Base-by-base conservation (phyloP, 2,329 filamentous ascomycete species). In the Didymosphaeria variabile region DNA sequence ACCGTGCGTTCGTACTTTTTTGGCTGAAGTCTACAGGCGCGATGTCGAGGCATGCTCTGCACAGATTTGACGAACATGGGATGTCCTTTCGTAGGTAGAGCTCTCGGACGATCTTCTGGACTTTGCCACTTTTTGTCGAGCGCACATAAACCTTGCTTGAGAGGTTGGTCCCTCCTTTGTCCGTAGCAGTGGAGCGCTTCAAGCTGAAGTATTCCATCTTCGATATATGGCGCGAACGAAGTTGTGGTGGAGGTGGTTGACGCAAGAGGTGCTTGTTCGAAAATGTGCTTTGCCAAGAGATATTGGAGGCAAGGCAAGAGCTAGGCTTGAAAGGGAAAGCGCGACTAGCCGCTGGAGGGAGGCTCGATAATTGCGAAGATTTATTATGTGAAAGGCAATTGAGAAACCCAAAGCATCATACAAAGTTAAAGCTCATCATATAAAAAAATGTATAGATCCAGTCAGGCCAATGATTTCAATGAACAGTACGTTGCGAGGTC, bases 21-120 rank as follows among this genome's bases (percentile, higher is more conserved):
- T 92, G 90, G 69, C 88, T 87, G 31, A 94, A 93, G 82, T 95
- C 92, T 66, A 87, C 85, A 1, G 93, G 94, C 1, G 93, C 92
- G 66, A 83, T 87, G 50, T 88, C 84, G 47, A 91, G 84, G 78
- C 95, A 99, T 72, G 80, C 81, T 63, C 86, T 86, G 83, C 95
- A 99, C 47, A 99, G 84, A 79, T 90, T 91, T 29, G 94, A 98
- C 36, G 94, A 97, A 82, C 95, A 99, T 53, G 95, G 94, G 74
- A 99, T 98, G 78, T 99, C 95, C 81, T 94, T 92, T 79, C 95
- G 89, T 63, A 99, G 85, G 80, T 99, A 99, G 65, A 98, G 86
- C 83, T 99, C 95, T 73, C 94, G 89, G 68, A 99, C 95, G 74
- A 99, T 96, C 85, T 99, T 99, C 80, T 98, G 95, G 62, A 98